Conservation (phyloP, 495 filamentous ascomycete species). For the Podospora conica region DNA sequence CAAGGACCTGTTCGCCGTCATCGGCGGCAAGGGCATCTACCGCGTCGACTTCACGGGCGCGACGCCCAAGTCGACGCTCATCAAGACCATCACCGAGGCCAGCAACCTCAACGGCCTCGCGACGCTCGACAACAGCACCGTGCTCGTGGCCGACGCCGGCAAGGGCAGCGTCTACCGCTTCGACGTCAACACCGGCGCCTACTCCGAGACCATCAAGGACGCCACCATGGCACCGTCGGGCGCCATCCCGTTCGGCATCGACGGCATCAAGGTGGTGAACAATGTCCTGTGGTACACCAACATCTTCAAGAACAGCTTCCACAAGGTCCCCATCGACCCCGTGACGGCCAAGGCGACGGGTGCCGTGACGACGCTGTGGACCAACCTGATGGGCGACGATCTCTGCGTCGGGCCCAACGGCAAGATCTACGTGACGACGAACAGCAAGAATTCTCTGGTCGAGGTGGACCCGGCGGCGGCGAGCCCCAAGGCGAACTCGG, state of each 20-base stretch:
- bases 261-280: conserved; percentile 32
- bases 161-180: conserved; percentile 38
- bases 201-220: conserved; percentile 30
- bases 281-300: conserved; percentile 40
- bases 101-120: conserved; percentile 37
- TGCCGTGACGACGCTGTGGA: conserved; percentile 32
- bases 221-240: conserved; percentile 35
- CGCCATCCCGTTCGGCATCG: conserved; percentile 32
- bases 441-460: conserved; percentile 33
- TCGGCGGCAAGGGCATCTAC: conserved; percentile 37
- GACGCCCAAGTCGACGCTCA: conserved; percentile 26
- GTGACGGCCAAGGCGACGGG: conserved; percentile 33
- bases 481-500: conserved; percentile 23
- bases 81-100: conserved; percentile 36
- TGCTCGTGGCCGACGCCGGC: conserved; percentile 37
- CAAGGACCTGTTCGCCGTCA: conserved; percentile 38
- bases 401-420: conserved; percentile 36
- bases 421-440: conserved; percentile 37
- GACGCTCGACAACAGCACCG: conserved; percentile 31
- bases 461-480: conserved; percentile 30
- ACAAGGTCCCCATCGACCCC: conserved; percentile 34
- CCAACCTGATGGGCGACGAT: conserved; percentile 38
- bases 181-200: conserved; percentile 33
- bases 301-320: conserved; percentile 39
- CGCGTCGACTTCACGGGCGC: conserved; percentile 32